Evolutionary conservation across 805 yeast genomes (phyloP).

Genomic region (Lachancea meyersii): DNA sequence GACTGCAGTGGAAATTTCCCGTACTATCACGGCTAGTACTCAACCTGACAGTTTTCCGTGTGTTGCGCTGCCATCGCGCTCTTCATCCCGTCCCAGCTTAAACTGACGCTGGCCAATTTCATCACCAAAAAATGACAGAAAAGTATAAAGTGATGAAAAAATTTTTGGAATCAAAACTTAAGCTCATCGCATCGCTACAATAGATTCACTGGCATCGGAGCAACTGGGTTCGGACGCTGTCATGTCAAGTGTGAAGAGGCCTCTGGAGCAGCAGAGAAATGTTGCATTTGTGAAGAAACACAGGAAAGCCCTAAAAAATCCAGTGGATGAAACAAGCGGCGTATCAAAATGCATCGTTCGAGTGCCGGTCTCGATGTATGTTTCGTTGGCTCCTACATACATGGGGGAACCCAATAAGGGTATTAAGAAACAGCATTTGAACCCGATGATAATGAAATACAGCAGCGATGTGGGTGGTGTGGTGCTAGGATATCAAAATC

Average conservation of each 20-base stretch:
- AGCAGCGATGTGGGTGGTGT: conserved; percentile 71
- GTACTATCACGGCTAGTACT: too few relatives aligned
- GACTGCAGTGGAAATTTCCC: too few relatives aligned
- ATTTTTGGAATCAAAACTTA: neutral
- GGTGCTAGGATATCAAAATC: conserved; percentile 69
- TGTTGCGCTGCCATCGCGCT: neutral
- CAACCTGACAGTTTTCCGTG: too few relatives aligned
- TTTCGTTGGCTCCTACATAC: conserved; percentile 84
- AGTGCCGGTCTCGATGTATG: conserved; percentile 49
- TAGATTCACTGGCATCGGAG: neutral
- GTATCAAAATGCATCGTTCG: conserved; percentile 31
- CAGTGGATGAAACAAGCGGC: conserved; percentile 25
- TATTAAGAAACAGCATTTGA: conserved; percentile 79
- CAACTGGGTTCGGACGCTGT: neutral
- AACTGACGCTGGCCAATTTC: too few relatives aligned
- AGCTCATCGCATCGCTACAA: conserved; percentile 8
- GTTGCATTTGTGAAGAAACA: conserved; percentile 27
- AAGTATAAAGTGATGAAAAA: conserved; percentile 1
- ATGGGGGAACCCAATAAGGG: conserved; percentile 67
- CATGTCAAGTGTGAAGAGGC: conserved; percentile 20
- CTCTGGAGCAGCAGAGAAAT: conserved; percentile 17
- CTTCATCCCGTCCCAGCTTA: neutral
- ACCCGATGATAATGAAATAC: conserved; percentile 82
- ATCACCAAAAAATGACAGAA: neutral
- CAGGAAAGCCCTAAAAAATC: conserved; percentile 24